Percentiles rank a stretch among this genome's conserved stretches.
phyloP scores from a whole-genome alignment of 2,329 filamentous ascomycete genomes.

The Stemphylium vesicarium region DNA sequence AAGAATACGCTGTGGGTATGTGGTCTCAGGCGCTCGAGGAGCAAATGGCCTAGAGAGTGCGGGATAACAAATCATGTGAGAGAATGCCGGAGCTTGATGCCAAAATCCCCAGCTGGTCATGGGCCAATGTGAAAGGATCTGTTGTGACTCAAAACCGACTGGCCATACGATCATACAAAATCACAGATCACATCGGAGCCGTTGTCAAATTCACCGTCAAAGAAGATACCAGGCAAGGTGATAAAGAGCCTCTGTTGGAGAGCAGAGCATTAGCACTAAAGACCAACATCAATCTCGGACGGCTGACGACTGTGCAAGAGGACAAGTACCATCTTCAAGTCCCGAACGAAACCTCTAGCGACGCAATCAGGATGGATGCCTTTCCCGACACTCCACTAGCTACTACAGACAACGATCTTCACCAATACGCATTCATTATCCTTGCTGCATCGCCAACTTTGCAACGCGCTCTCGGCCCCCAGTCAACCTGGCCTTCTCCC shows the following conservation, averaged over 20 bases:
- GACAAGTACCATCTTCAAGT: not conserved
- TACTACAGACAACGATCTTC: not conserved
- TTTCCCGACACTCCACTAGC: not conserved
- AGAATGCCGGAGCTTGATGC: not conserved
- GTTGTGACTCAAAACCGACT: not conserved
- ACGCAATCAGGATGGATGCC: not conserved
- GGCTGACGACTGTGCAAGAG: not conserved
- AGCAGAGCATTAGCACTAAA: not conserved
- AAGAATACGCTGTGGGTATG: conserved; percentile 31
- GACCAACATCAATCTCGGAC: not conserved
- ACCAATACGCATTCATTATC: not conserved
- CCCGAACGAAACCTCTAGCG: not conserved
- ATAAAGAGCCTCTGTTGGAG: not conserved
- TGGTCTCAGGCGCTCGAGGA: conserved; percentile 30
- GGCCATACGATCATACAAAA: not conserved
- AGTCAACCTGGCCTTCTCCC: not conserved
- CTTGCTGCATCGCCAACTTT: not conserved
- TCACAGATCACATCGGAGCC: not conserved
- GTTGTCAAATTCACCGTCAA: not conserved
- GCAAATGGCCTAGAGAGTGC: conserved; percentile 32
- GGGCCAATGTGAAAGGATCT: not conserved
- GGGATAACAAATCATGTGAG: not conserved
- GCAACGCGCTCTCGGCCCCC: not conserved
- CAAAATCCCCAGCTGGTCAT: not conserved
- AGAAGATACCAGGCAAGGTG: not conserved